Base-by-base conservation (phyloP, 768 basidiomycete genomes). In the Rhizopogon vesiculosus region DNA sequence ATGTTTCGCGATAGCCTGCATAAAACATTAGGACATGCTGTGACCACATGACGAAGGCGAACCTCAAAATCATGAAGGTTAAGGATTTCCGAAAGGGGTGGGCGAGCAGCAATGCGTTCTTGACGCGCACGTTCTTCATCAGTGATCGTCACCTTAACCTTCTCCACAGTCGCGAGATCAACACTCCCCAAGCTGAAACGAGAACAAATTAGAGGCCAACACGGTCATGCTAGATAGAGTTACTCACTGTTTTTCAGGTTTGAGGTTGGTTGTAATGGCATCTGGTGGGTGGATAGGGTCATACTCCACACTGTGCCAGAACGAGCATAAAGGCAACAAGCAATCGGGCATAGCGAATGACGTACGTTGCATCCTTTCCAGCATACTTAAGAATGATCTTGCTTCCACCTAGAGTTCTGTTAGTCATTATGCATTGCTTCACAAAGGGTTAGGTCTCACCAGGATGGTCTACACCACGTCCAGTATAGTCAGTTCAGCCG, bases 1-100 rank as follows among this genome's bases (percentile, higher is more conserved):
- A 60, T 79, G 75, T 69, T 80, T 88, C 3, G 92, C 92, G 50
- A 97, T 84, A 12, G 86, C 81, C 88, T 91, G 52, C 25, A 38
- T 51, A 22, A 28, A n/a, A 38, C 51, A 19, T 38, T 31, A 44
- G 15, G 3, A 12, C 19, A 10, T 49, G 8, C 2, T 16, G 10
- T 16, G 15, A 16, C 15, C 8, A 10, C 51, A 61, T 42, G 39
- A 16, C 54, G 15, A 43, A 43, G 13, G 54, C 70, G 19, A 56
- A 84, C 90, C 77, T 96, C 93, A 64, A 96, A 94, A 71, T 97
- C 93, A 70, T 97, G 92, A 64, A 97, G 69, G 62, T 89, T 93
- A 31, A 95, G 71, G 54, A 93, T 85, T 68, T 91, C 87, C 50
- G 78, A 78, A 16, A 94, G 74, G 1, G 87, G 76, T 3, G 91